A percentile compares a stretch with the other conserved stretches of the same genome.
Evolutionary conservation across 495 filamentous ascomycete species (phyloP).

Genomic region (Rhypophila decipiens): DNA sequence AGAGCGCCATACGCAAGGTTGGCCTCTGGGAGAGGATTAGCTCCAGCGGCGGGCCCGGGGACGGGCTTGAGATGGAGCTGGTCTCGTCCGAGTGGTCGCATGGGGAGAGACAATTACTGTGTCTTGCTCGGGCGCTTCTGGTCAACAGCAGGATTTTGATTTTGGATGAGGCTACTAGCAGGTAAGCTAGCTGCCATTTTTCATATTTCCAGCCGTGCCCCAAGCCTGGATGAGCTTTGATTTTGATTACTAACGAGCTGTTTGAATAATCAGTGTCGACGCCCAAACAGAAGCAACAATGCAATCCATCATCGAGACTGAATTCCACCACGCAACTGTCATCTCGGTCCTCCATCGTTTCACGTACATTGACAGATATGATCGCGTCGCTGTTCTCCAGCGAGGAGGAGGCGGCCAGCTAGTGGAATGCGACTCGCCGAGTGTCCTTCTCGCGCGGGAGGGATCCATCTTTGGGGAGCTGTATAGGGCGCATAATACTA

Average conservation of each 20-base stretch:
- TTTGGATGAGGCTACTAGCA: conserved; percentile 2
- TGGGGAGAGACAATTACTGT: conserved; percentile 57
- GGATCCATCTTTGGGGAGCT: background rate
- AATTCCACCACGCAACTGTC: conserved; percentile 21
- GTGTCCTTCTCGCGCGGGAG: background rate
- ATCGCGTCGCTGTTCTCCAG: background rate
- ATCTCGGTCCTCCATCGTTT: background rate
- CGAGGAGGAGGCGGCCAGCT: background rate
- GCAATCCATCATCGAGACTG: conserved; percentile 28
- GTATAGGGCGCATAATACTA: background rate
- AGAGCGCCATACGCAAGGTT: background rate
- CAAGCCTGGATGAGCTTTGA: no score
- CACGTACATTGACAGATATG: background rate
- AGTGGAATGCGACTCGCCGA: background rate
- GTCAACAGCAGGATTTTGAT: conserved; percentile 8
- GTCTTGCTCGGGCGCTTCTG: conserved; percentile 52
- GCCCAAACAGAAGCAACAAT: conserved; percentile 32
- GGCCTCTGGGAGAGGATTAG: background rate
- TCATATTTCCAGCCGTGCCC: no score
- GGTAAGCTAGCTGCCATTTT: background rate
- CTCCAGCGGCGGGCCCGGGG: background rate
- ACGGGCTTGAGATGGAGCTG: conserved; percentile 38
- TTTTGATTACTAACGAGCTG: background rate
- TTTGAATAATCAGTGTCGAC: conserved; percentile 25
- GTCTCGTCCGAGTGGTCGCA: conserved; percentile 45